These are phyloP conservation scores for Myrica gale DNA, from an alignment of 306 rosid species.

Conservation along the genomic window DNA sequence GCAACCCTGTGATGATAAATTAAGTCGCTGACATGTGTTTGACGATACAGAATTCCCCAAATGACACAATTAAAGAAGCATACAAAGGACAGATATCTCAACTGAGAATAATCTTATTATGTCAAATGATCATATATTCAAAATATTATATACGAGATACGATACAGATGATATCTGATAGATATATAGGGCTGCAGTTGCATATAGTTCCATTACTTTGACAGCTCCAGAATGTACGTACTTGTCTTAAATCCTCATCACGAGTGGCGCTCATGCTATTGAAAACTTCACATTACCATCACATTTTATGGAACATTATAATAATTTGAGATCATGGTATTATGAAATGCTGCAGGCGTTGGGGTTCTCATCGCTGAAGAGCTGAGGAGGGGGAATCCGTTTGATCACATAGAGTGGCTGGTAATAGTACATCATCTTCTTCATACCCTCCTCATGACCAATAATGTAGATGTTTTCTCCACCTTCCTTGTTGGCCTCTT, in stretches of 20 bases:
- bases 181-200: constrained; percentile 15
- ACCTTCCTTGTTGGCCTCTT: constrained; percentile 35
- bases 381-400: constrained; percentile 83
- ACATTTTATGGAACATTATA: too few relatives aligned
- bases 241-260: constrained; percentile 29
- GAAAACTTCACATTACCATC: neutral
- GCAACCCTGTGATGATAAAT: neutral
- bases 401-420: constrained; percentile 71
- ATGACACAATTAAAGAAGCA: neutral
- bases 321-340: constrained; percentile 6
- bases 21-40: neutral
- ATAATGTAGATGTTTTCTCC: constrained; percentile 11
- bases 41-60: neutral
- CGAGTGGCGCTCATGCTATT: constrained; percentile 24
- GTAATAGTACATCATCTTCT: constrained; percentile 75
- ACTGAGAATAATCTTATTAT: constrained; percentile 1
- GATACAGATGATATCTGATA: constrained; percentile 27
- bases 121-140: neutral
- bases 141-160: neutral
- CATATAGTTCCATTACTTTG: constrained; percentile 22
- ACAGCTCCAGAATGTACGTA: constrained; percentile 12
- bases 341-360: constrained; percentile 85
- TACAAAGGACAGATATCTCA: neutral
- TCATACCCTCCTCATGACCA: constrained; percentile 58
- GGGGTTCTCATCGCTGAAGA: constrained; percentile 94